A percentile compares a stretch with the other conserved stretches of the same genome.
Evolutionary conservation across 2,329 filamentous ascomycete genomes (phyloP).

Genomic region (Akanthomyces dipterigenus): DNA sequence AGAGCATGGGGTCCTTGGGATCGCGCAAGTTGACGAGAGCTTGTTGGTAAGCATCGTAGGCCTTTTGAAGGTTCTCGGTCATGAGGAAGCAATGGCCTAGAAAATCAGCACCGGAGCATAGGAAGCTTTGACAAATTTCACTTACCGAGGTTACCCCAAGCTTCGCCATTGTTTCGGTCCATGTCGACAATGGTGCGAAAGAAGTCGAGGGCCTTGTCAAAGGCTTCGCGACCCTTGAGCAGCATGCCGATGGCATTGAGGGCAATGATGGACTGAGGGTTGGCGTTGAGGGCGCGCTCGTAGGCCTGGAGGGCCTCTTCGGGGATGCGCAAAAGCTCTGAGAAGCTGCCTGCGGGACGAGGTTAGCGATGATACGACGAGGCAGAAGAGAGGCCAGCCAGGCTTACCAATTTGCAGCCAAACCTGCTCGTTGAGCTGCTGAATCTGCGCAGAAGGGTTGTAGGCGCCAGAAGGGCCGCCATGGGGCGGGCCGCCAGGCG

Average conservation of each 20-base stretch:
- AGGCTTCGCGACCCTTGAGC: conserved; percentile 85
- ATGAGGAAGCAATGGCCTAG: conserved; percentile 95
- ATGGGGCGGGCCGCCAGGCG: conserved; percentile 47
- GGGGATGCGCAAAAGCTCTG: conserved; percentile 79
- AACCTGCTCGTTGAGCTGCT: conserved; percentile 73
- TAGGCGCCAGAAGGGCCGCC: conserved; percentile 50
- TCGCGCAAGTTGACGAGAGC: conserved; percentile 88
- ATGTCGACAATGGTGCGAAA: conserved; percentile 85
- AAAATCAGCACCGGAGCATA: neutral
- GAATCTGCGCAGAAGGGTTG: conserved; percentile 66
- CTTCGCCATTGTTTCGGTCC: conserved; percentile 83
- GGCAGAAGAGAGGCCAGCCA: conserved; percentile 13
- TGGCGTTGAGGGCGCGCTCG: conserved; percentile 81
- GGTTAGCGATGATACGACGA: conserved; percentile 25
- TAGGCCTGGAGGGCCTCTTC: conserved; percentile 89
- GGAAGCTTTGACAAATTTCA: conserved; percentile 1
- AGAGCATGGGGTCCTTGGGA: conserved; percentile 95
- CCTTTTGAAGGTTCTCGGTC: conserved; percentile 97
- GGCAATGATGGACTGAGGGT: conserved; percentile 79
- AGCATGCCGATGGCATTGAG: conserved; percentile 95
- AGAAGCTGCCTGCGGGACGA: conserved; percentile 60
- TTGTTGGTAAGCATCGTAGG: conserved; percentile 93
- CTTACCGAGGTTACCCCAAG: conserved; percentile 90
- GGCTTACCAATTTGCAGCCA: conserved; percentile 84
- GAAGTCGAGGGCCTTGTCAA: conserved; percentile 89